Percentiles rank a stretch among this genome's conserved stretches.
phyloP scores from a whole-genome alignment of 768 basidiomycete species.

The Auricularia sp. region DNA sequence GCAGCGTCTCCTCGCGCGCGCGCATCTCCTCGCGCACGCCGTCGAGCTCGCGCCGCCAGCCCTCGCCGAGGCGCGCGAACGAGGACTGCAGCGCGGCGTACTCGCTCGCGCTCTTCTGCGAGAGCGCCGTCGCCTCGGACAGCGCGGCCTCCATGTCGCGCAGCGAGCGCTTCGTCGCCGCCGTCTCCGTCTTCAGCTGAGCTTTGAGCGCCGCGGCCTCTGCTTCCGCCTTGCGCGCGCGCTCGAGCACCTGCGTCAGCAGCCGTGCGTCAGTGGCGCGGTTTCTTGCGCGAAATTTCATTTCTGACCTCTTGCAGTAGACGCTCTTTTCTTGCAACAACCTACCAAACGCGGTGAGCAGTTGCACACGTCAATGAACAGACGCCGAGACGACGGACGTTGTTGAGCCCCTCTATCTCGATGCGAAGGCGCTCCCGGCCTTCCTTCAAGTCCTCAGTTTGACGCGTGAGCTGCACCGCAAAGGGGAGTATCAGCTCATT shows the following conservation, averaged over 20 bases:
- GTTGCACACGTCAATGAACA: not conserved
- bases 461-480: conserved; percentile 44
- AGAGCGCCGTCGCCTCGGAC: conserved; percentile 62
- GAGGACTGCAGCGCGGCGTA: conserved; percentile 71
- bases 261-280: not conserved
- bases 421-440: conserved; percentile 68
- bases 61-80: conserved; percentile 58
- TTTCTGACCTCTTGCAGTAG: conserved; percentile 65
- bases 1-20: conserved; percentile 59
- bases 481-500: not conserved
- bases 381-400: conserved; percentile 36
- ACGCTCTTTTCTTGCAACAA: conserved; percentile 74
- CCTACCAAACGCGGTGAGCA: not conserved
- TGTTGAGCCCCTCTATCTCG: conserved; percentile 82
- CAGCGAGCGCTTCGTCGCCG: conserved; percentile 60
- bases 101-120: conserved; percentile 74
- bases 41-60: conserved; percentile 67
- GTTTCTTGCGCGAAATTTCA: too few relatives aligned
- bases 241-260: conserved; percentile 52
- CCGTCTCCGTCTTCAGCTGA: conserved; percentile 64
- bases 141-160: conserved; percentile 74
- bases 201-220: conserved; percentile 58
- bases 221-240: conserved; percentile 78
- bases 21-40: conserved; percentile 63
- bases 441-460: conserved; percentile 84